Percentiles rank a stretch among this genome's conserved stretches.
phyloP scores from a whole-genome alignment of 345 rosid species.

The Leavenworthia alabamica region DNA sequence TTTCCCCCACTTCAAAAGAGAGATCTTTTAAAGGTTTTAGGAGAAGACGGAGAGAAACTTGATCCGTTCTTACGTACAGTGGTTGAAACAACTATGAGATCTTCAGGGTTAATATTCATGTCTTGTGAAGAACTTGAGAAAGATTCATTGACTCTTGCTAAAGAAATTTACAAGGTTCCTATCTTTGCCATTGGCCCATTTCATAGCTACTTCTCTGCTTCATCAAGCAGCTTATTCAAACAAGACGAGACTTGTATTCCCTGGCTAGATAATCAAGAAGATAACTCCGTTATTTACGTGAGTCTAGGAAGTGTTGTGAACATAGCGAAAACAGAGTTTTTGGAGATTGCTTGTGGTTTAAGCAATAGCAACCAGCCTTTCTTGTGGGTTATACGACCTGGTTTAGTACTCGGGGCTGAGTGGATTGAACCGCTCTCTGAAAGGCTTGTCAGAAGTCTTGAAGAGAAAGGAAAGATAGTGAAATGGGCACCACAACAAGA shows the following conservation, averaged over 20 bases:
- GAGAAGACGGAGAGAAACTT: neutral
- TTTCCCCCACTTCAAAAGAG: slow-evolving; percentile 24
- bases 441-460: slow-evolving; percentile 25
- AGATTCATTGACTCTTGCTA: slow-evolving; percentile 40
- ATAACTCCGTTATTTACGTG: slow-evolving; percentile 39
- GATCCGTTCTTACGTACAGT: neutral
- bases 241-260: slow-evolving; percentile 35
- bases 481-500: slow-evolving; percentile 30
- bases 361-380: slow-evolving; percentile 42
- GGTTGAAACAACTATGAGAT: slow-evolving; percentile 18
- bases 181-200: slow-evolving; percentile 54
- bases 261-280: slow-evolving; percentile 46
- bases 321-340: slow-evolving; percentile 27
- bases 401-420: slow-evolving; percentile 1
- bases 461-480: slow-evolving; percentile 37
- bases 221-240: slow-evolving; percentile 30
- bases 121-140: slow-evolving; percentile 58
- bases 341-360: slow-evolving; percentile 53
- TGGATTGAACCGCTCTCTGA: neutral
- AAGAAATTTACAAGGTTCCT: slow-evolving; percentile 32
- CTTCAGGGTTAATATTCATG: slow-evolving; percentile 51
- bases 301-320: slow-evolving; percentile 48
- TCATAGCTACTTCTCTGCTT: slow-evolving; percentile 21
- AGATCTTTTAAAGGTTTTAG: slow-evolving; percentile 13
- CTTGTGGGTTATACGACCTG: slow-evolving; percentile 43